These are phyloP conservation scores for Diplodia sapinea DNA, from an alignment of 2,329 filamentous ascomycete species.

Conservation along the genomic window DNA sequence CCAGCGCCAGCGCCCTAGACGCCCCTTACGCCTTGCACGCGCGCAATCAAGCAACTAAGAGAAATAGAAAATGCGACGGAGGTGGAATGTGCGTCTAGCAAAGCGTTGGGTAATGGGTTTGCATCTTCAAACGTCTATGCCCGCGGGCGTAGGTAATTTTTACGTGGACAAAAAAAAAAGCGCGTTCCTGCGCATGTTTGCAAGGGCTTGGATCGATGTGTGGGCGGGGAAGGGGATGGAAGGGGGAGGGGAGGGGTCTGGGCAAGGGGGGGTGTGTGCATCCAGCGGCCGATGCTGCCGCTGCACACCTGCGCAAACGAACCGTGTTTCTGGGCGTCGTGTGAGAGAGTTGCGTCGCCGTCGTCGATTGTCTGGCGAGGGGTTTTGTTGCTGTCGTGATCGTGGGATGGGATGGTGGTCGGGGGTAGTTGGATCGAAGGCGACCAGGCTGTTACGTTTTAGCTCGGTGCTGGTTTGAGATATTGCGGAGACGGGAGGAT, in stretches of 20 bases:
- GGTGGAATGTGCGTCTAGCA: not conserved
- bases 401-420: not conserved
- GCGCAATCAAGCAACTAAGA: constrained; percentile 1
- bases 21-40: not conserved
- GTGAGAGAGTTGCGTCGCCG: not conserved
- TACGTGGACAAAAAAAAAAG: constrained; percentile 26
- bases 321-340: not conserved
- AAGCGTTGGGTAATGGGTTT: constrained; percentile 20
- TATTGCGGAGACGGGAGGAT: constrained; percentile 1
- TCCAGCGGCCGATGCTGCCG: constrained; percentile 7
- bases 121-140: constrained; percentile 29
- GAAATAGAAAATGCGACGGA: not conserved
- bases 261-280: constrained; percentile 4
- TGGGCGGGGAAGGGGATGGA: not conserved
- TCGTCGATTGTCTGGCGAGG: not conserved
- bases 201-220: too few relatives aligned
- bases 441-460: not conserved
- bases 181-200: not conserved
- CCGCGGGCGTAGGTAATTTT: constrained; percentile 30
- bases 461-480: not conserved
- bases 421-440: too few relatives aligned
- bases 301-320: constrained; percentile 11
- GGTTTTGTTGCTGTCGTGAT: not conserved
- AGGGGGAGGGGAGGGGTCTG: not conserved
- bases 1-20: not conserved